These are phyloP conservation scores for Vigna mungo DNA, from an alignment of 306 rosid genomes.

Conservation along the genomic window DNA sequence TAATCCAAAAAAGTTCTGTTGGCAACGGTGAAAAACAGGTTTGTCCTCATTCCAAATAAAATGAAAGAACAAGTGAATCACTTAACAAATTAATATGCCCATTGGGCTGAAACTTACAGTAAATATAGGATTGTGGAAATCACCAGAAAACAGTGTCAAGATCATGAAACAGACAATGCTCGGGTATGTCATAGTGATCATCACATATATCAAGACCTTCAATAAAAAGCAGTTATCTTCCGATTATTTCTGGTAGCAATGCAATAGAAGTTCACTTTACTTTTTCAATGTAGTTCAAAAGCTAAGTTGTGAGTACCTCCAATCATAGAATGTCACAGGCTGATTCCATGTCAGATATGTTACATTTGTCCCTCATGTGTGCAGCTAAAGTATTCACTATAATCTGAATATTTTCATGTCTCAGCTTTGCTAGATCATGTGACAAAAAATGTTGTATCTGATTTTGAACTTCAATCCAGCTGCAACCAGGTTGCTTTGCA, in stretches of 20 bases:
- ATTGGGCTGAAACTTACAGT: constrained; percentile 64
- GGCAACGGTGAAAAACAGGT: constrained; percentile 16
- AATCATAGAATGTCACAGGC: constrained; percentile 49
- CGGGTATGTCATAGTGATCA: constrained; percentile 97
- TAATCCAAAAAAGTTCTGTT: constrained; percentile 26
- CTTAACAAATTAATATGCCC: constrained; percentile 25
- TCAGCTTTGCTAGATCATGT: constrained; percentile 54
- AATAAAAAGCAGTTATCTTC: constrained; percentile 78
- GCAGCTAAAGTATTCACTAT: constrained; percentile 52
- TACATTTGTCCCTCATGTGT: constrained; percentile 56
- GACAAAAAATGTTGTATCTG: constrained; percentile 64
- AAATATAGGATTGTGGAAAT: constrained; percentile 84
- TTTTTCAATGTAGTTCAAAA: constrained; percentile 8
- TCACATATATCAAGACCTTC: constrained; percentile 97
- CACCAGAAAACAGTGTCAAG: constrained; percentile 71
- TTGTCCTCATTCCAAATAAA: constrained; percentile 16
- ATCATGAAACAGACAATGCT: constrained; percentile 80
- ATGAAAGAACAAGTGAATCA: constrained; percentile 15
- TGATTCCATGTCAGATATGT: constrained; percentile 40
- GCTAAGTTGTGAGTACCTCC: constrained; percentile 8
- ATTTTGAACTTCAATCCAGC: constrained; percentile 78
- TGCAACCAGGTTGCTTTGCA: constrained; percentile 77
- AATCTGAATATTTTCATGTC: constrained; percentile 53
- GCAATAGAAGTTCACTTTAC: background rate
- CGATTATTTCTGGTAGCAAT: constrained; percentile 64